A percentile compares a stretch with the other conserved stretches of the same genome.
Evolutionary conservation across 768 basidiomycete genomes (phyloP).

Genomic region (Rhodocollybia butyracea): DNA sequence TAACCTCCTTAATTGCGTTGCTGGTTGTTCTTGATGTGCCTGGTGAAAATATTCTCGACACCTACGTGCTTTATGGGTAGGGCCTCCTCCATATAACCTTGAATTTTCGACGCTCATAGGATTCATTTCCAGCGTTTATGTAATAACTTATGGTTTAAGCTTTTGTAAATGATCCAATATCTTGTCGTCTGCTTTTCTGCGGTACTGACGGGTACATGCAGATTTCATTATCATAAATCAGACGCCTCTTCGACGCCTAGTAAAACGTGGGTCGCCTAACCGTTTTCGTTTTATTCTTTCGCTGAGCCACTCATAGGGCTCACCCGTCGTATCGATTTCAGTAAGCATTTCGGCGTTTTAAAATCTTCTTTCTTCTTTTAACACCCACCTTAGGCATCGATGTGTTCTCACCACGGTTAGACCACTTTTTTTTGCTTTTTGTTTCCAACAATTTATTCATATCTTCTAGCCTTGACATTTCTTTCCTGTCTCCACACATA

Average conservation of each 20-base stretch:
- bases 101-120: conserved; percentile 2
- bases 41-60: conserved; percentile 51
- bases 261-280: conserved; percentile 57
- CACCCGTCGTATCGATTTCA: conserved; percentile 69
- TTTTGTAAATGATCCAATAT: conserved; percentile 38
- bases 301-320: conserved; percentile 38
- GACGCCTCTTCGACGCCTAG: conserved; percentile 43
- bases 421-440: conserved; percentile 7
- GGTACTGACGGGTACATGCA: conserved; percentile 21
- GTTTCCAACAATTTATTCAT: background rate
- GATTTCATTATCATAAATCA: conserved; percentile 66
- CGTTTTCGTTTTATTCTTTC: background rate
- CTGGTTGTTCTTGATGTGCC: conserved; percentile 58
- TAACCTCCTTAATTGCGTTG: conserved; percentile 61
- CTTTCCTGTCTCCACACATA: conserved; percentile 54
- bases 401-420: conserved; percentile 77
- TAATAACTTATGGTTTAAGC: conserved; percentile 63
- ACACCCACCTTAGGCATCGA: conserved; percentile 54
- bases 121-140: conserved; percentile 35
- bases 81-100: conserved; percentile 18
- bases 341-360: conserved; percentile 31
- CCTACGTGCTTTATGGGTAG: conserved; percentile 63
- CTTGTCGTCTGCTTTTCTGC: background rate
- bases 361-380: background rate
- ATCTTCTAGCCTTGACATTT: conserved; percentile 50